Percentiles rank a stretch among this genome's conserved stretches.
These are phyloP conservation scores for Trebouxia sp. DNA, from an alignment of 139 green algal species.

Conservation along the genomic window DNA sequence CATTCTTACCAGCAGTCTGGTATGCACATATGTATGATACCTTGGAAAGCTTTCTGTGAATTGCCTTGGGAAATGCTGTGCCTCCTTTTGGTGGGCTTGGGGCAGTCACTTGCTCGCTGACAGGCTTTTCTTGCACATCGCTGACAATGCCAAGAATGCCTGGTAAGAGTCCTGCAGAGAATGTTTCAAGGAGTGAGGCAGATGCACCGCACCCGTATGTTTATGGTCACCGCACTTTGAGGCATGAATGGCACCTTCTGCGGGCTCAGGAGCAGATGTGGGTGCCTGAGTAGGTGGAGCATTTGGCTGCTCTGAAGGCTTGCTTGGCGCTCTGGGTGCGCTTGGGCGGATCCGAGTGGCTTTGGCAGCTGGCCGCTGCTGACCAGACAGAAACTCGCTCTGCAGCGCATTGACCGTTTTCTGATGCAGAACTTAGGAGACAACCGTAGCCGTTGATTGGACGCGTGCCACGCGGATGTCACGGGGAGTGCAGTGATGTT, in stretches of 20 bases:
- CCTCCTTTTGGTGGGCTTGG: not conserved
- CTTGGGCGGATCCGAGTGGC: not conserved
- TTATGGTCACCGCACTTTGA: too few relatives aligned
- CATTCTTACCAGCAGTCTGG: too few relatives aligned
- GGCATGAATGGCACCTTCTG: too few relatives aligned
- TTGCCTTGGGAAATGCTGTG: conserved; percentile 6
- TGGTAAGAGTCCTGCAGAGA: conserved; percentile 5
- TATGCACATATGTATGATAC: not conserved
- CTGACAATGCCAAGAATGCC: not conserved
- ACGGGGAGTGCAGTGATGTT: too few relatives aligned
- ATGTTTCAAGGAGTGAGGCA: not conserved
- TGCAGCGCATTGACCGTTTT: not conserved
- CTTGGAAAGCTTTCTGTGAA: conserved; percentile 3
- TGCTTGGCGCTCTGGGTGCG: not conserved
- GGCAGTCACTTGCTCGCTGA: not conserved
- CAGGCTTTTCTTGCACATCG: not conserved
- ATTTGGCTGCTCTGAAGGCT: not conserved
- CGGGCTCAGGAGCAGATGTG: not conserved
- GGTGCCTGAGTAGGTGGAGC: not conserved
- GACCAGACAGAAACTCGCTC: not conserved
- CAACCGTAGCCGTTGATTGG: too few relatives aligned
- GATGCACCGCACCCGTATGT: too few relatives aligned
- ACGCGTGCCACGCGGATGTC: too few relatives aligned
- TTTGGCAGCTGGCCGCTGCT: not conserved
- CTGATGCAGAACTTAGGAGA: too few relatives aligned